Evolutionary conservation across 2,329 filamentous ascomycete genomes (phyloP), one percentile per base, ranked within the genome.

Genomic region (Neonectria magnoliae): DNA sequence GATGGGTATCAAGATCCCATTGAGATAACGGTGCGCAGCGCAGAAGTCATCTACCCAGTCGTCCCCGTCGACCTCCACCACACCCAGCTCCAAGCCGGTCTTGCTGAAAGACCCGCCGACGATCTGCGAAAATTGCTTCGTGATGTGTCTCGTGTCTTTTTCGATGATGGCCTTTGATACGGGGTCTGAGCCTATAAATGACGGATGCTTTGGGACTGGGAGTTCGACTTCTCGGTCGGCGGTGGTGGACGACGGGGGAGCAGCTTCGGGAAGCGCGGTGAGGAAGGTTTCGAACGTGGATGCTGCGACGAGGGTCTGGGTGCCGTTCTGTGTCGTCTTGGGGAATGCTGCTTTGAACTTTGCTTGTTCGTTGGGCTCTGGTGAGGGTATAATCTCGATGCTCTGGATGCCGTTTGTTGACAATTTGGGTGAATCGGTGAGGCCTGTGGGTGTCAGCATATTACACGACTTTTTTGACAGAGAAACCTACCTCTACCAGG

Each of bases 1-100:
- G 6, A 64, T 53, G 41, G 57, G 57, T 47, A 64, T 57, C 16
- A 64, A 18, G 13, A 64, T 44, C n/a, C 62, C 62, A 9, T 57
- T 61, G 27, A 64, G 54, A 41, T 52, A 64, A n/a, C 47, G 38
- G 11, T 61, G 62, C 3, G 52, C 31, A 8, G 50, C 44, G 22
- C 52, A 60, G 47, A 64, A 64, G 16, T 48, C 38, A 10, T 33
- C 4, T 1, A 51, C 53, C 62, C 62, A 64, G 47, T 64, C 53
- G 9, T 27, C 27, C 2, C 57, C 57, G 25, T 61, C 47, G 2
- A 60, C 53, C 18, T 44, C 48, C 2, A 64, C 16, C 18, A 57
- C 57, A 7, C 62, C 62, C 38, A 64, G n/a, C 20, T 33, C 45
- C 27, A 64, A 31, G 4, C 62, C 53, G 1, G 58, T 47, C 18